These are phyloP conservation scores for Candida silvatica DNA, from an alignment of 805 yeast species.

Conservation along the genomic window DNA sequence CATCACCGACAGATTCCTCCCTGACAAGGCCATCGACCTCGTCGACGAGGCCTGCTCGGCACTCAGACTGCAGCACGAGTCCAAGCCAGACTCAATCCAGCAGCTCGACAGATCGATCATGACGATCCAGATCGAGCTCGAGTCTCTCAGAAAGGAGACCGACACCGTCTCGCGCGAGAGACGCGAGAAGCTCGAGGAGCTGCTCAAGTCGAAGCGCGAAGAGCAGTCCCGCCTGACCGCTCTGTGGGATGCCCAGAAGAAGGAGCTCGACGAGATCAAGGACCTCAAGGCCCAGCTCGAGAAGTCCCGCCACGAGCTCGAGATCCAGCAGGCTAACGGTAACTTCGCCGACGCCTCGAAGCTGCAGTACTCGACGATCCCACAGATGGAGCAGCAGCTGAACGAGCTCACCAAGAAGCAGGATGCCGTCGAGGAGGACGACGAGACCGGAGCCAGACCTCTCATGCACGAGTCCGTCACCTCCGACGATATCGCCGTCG, in stretches of 20 bases:
- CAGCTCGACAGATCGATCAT: conserved; percentile 80
- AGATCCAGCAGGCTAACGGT: conserved; percentile 74
- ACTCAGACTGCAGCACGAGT: conserved; percentile 87
- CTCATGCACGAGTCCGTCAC: conserved; percentile 88
- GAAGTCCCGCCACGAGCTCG: conserved; percentile 74
- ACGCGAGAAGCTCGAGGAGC: conserved; percentile 61
- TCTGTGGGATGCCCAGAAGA: conserved; percentile 81
- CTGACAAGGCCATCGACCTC: conserved; percentile 94
- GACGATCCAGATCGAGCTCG: conserved; percentile 93
- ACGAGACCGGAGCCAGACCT: conserved; percentile 19
- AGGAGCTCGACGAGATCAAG: conserved; percentile 69
- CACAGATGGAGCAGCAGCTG: conserved; percentile 61
- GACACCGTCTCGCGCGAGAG: conserved; percentile 79
- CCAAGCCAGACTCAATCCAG: conserved; percentile 92
- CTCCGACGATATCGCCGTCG: conserved; percentile 88
- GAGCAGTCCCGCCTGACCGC: conserved; percentile 68
- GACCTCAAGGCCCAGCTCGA: conserved; percentile 76
- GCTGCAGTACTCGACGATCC: conserved; percentile 80
- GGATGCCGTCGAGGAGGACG: conserved; percentile 21
- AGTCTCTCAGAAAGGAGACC: conserved; percentile 86
- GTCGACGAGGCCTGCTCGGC: conserved; percentile 98
- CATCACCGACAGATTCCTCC: conserved; percentile 83
- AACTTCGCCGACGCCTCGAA: conserved; percentile 85
- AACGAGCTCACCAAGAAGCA: conserved; percentile 30
- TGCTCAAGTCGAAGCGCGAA: conserved; percentile 49